Base-by-base conservation (phyloP, 164 flowering plant species). In the Stephania japonica region DNA sequence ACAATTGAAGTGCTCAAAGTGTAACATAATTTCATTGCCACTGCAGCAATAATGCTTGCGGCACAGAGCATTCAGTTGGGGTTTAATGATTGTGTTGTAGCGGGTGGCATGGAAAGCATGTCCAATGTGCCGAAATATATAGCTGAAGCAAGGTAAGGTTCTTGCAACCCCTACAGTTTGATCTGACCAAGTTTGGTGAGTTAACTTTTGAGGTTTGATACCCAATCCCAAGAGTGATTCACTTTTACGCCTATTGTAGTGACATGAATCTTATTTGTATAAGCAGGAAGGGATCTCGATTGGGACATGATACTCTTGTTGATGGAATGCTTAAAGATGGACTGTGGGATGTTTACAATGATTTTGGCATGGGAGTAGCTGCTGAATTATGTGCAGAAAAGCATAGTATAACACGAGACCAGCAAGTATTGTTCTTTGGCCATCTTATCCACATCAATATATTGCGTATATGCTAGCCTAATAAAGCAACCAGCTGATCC, bases 61-160 rank as follows among this genome's bases (percentile, higher is more conserved):
- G 96, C 97, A 65, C 98, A 92, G 67, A 89, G 90, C 74, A 91
- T 92, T 74, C 89, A 87, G 79, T 79, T 87, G 78, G 98, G 98
- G 41, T 65, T 82, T 70, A 92, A 91, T 80, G 91, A 92, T 79
- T 80, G 91, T 72, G 95, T 91, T 72, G 91, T 93, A 70, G 88
- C 97, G 75, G 97, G 98, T 79, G 98, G 98, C 75, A 91, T 90
- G 94, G 98, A 91, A 78, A 93, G 90, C 85, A 93, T 93, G 98
- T 93, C 98, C n/a, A 93, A 90, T 83, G 87, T 81, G 14, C 98
- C 98, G 24, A 90, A 91, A 72, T 93, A 93, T 73, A 82, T 93
- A 11, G 78, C 91, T 14, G 86, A 88, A 80, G 94, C 92, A 74
- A 92, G 97, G 95, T 90, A 6, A 59, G 64, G 21, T 16, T 59